Conservation (phyloP, 306 rosid genomes). For the Alnus glutinosa region DNA sequence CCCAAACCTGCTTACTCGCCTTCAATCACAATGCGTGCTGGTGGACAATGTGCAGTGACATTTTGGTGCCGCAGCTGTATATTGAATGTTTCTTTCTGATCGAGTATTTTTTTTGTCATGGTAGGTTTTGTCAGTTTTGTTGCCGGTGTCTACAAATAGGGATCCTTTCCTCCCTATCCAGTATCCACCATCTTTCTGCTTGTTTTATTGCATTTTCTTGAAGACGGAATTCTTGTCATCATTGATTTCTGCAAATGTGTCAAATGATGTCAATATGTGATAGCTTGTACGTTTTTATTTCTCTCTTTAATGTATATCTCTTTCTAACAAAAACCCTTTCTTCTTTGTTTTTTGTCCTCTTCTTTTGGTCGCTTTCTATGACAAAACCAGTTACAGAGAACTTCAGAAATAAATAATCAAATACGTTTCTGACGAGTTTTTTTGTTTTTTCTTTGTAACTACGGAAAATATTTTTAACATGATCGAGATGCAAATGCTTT, state of each 20-base stretch:
- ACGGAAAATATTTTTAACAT: too few relatives aligned
- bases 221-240: background rate
- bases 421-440: background rate
- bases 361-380: background rate
- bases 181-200: background rate
- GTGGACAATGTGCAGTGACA: conserved; percentile 45
- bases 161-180: background rate
- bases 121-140: conserved; percentile 7
- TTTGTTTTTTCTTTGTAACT: too few relatives aligned
- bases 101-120: too few relatives aligned
- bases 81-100: background rate
- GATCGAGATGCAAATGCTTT: too few relatives aligned
- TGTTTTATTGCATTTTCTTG: background rate
- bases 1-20: conserved; percentile 45
- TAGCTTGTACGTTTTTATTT: background rate
- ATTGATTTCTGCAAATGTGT: background rate
- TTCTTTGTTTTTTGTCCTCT: background rate
- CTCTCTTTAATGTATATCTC: background rate
- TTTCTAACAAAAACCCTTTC: background rate
- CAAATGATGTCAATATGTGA: background rate
- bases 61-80: background rate
- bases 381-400: background rate
- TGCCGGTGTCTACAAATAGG: background rate
- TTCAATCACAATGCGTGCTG: conserved; percentile 59
- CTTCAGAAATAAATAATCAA: background rate